phyloP scores from a whole-genome alignment of 164 flowering plant species.

The Stephania cephalantha region DNA sequence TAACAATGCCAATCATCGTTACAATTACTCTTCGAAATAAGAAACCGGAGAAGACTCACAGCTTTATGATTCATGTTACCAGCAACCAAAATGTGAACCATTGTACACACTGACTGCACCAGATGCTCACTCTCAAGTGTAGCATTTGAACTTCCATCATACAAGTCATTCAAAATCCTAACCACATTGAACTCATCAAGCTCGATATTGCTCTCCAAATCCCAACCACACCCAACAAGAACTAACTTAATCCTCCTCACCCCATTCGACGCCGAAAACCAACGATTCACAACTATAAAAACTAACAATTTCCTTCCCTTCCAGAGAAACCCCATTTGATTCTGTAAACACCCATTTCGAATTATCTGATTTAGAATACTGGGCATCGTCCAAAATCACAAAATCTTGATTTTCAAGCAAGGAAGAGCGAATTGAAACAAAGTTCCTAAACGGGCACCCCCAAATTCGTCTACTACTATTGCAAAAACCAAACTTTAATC shows the following conservation, averaged over 20 bases:
- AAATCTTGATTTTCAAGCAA: constrained; percentile 5
- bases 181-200: constrained; percentile 21
- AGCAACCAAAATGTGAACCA: constrained; percentile 37
- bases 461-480: too few species aligned
- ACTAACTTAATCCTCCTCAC: constrained; percentile 19
- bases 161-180: constrained; percentile 31
- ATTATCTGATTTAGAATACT: background rate
- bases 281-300: background rate
- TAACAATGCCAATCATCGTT: constrained; percentile 16
- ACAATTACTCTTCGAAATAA: constrained; percentile 15
- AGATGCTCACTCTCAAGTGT: constrained; percentile 24
- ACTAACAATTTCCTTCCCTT: background rate
- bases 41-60: constrained; percentile 24
- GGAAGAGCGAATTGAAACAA: constrained; percentile 3
- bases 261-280: background rate
- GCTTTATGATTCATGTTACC: constrained; percentile 43
- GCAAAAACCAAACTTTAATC: background rate
- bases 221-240: constrained; percentile 28
- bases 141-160: constrained; percentile 32
- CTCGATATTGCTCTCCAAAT: constrained; percentile 14
- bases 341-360: background rate
- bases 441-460: constrained; percentile 8
- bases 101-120: constrained; percentile 27
- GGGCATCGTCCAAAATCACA: background rate
- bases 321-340: background rate